Evolutionary conservation across 164 flowering plant species (phyloP).

Genomic region (Magnolia sinica): DNA sequence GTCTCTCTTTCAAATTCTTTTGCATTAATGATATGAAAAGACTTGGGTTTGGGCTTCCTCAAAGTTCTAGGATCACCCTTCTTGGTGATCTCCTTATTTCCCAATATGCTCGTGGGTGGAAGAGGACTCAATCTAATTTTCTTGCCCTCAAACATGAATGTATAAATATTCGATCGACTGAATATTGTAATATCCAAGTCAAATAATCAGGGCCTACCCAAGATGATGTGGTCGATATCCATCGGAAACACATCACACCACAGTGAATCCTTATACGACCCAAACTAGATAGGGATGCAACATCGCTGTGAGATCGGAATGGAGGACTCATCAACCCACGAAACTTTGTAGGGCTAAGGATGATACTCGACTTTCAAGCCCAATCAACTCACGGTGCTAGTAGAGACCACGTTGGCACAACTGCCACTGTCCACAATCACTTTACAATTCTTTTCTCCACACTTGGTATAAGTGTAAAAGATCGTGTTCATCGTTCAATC

Average conservation of each 20-base stretch:
- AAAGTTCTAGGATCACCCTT: background rate
- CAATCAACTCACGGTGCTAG: background rate
- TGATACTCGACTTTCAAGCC: background rate
- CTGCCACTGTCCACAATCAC: background rate
- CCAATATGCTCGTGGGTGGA: background rate
- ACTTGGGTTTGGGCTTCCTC: background rate
- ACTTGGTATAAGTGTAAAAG: background rate
- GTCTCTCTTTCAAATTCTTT: background rate
- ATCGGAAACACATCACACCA: background rate
- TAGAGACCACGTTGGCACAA: background rate
- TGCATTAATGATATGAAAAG: background rate
- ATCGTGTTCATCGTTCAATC: background rate
- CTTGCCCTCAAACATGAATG: background rate
- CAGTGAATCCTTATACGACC: background rate
- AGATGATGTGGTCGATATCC: background rate
- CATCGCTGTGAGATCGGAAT: background rate
- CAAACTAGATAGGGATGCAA: background rate
- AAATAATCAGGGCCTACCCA: conserved; percentile 2
- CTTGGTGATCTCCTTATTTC: too few species aligned
- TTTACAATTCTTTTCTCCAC: background rate
- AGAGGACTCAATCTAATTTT: background rate
- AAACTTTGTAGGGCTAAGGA: background rate
- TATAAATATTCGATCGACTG: background rate
- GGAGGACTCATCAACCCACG: background rate
- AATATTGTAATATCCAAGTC: background rate